A percentile compares a stretch with the other conserved stretches of the same genome.
Evolutionary conservation across 139 green algal species (phyloP).

Genomic region (Ettlia oleoabundans): DNA sequence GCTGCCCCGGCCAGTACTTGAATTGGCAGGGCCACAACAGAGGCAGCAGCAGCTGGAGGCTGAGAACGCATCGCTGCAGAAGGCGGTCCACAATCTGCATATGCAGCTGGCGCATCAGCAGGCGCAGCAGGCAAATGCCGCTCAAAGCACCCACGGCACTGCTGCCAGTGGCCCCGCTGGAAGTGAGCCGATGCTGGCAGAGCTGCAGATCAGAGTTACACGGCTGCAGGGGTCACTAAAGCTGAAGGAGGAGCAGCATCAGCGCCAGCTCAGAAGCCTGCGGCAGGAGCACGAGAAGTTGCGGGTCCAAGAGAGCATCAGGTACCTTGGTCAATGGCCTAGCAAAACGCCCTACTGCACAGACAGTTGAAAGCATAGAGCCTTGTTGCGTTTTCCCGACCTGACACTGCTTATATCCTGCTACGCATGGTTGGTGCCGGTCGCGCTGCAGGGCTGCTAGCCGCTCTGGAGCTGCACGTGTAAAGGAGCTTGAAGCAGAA

Average conservation of each 20-base stretch:
- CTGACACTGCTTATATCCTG: background rate
- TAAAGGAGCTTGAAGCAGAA: background rate
- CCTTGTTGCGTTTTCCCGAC: background rate
- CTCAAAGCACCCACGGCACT: background rate
- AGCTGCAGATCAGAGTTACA: background rate
- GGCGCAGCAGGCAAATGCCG: too few species aligned
- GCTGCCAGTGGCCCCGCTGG: background rate
- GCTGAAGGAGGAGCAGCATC: slow-evolving; percentile 26
- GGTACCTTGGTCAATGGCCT: background rate
- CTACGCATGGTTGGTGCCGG: background rate
- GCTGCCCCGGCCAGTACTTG: background rate
- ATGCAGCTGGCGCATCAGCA: background rate
- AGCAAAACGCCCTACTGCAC: background rate
- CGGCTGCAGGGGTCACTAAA: background rate
- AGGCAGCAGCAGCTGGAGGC: slow-evolving; percentile 8
- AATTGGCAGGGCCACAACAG: background rate
- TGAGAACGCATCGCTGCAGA: background rate
- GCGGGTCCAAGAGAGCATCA: slow-evolving; percentile 1
- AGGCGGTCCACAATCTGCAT: background rate
- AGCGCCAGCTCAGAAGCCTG: background rate
- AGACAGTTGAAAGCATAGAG: background rate
- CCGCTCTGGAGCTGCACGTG: background rate
- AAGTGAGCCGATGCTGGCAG: background rate
- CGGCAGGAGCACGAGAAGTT: slow-evolving; percentile 17
- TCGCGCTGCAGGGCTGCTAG: slow-evolving; percentile 8